These are phyloP conservation scores for Flaveria brownii DNA, from an alignment of 129 eudicot species.

Conservation along the genomic window DNA sequence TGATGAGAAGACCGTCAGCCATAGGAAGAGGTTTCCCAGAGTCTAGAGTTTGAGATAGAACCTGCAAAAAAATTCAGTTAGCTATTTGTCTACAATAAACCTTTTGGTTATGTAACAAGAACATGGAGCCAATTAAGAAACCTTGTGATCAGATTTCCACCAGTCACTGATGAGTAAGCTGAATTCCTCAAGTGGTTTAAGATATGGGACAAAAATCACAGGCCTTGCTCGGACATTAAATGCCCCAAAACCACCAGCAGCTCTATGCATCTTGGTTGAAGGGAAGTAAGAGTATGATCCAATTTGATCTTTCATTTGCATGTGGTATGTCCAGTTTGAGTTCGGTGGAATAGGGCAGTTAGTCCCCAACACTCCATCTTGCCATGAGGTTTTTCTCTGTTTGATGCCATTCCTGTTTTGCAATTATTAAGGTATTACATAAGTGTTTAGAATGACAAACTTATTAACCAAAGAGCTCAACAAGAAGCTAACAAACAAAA, in stretches of 20 bases:
- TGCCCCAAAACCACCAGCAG: conserved; percentile 75
- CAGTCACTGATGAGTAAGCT: conserved; percentile 67
- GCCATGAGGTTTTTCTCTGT: conserved; percentile 79
- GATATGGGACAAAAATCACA: conserved; percentile 68
- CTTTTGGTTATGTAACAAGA: neutral
- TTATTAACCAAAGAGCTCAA: neutral
- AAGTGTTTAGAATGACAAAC: neutral
- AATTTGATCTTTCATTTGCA: conserved; percentile 90
- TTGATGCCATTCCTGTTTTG: conserved; percentile 70
- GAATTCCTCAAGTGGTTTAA: conserved; percentile 57
- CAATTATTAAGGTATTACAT: conserved; percentile 3
- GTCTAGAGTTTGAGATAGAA: conserved; percentile 54
- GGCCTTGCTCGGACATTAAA: conserved; percentile 51
- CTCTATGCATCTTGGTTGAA: conserved; percentile 77
- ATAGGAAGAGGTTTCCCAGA: conserved; percentile 52
- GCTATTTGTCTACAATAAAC: conserved; percentile 4
- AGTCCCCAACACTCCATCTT: conserved; percentile 91
- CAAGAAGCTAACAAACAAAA: neutral
- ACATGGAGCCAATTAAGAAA: conserved; percentile 18
- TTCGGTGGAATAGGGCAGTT: conserved; percentile 84
- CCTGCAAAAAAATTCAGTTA: conserved; percentile 37
- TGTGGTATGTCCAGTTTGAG: conserved; percentile 65
- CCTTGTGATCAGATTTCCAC: conserved; percentile 81
- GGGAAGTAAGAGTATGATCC: conserved; percentile 71
- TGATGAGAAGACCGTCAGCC: conserved; percentile 71